Base-by-base conservation (phyloP, 2,329 filamentous ascomycete species). In the Endothia cerciana region DNA sequence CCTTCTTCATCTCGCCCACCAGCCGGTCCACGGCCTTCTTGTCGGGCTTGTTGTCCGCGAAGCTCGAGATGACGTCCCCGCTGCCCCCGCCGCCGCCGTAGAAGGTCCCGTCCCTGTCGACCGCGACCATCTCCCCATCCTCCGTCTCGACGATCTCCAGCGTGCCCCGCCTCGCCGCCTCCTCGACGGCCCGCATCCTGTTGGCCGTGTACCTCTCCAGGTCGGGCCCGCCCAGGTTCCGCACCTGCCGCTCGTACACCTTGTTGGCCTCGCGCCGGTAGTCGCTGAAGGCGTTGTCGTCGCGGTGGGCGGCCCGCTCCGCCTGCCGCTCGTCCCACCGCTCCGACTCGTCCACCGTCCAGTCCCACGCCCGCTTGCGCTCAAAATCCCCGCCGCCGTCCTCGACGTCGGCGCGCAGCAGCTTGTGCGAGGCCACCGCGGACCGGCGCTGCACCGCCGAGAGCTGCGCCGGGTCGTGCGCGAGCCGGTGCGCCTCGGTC, bases 301-400 rank as follows among this genome's bases (percentile, higher is more conserved):
- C 92, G 69, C 91, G 85, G 73, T 91, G 90, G 22, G 87, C 86
- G 66, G 88, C 87, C 81, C 93, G 96, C 84, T 97, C 97, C 74
- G 90, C 91, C 77, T 96, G 81, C 40, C 94, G 89, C 80, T 90
- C 90, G 78, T 99, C 95, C 95, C 95, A 99, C 71, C 86, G 88
- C 80, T 97, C 95, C 72, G 89, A 91, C 80, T 99, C 95, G 70
- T 99, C 95, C 7, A 94, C 83, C 0, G 95, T 99, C 92, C 95
- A 99, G 80, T 98, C 95, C 95, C 95, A 99, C 1, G 95, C 95
- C 49, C 95, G 89, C 80, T 98, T 97, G 71, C 95, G 91, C 83
- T 99, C 95, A 74, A 98, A 99, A 77, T 98, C 95, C 64, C 92
- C 93, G 41, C 93, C 93, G 0, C 85, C 83, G 22, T 92, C 92